A percentile compares a stretch with the other conserved stretches of the same genome.
Conservation (phyloP, 139 green algal genomes). For the Chloropicon primus region DNA sequence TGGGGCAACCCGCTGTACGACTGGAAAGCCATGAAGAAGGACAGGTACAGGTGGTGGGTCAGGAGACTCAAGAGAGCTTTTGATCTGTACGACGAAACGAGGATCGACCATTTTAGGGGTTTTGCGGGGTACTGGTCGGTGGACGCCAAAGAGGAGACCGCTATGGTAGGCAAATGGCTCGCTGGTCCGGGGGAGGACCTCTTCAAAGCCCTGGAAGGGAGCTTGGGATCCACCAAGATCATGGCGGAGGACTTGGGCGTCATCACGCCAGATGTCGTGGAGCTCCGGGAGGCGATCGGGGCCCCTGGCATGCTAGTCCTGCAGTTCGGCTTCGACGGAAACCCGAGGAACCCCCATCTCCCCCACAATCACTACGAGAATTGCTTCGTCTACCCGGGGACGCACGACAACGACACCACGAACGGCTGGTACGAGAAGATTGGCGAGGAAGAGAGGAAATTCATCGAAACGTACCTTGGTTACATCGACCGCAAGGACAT, state of each 20-base stretch:
- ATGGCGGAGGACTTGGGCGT: conserved; percentile 94
- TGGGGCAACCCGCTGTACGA: conserved; percentile 94
- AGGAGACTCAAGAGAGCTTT: conserved; percentile 59
- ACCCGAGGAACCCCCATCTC: conserved; percentile 73
- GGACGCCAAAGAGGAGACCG: conserved; percentile 59
- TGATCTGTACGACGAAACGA: conserved; percentile 86
- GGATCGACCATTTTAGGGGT: conserved; percentile 94
- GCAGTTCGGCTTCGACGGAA: conserved; percentile 72
- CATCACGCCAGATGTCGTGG: conserved; percentile 87
- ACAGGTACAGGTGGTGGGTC: conserved; percentile 77
- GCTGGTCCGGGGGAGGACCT: neutral
- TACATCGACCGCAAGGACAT: conserved; percentile 45
- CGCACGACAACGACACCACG: conserved; percentile 94
- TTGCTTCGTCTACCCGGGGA: conserved; percentile 76
- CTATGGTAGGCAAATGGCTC: conserved; percentile 21
- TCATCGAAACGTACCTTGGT: conserved; percentile 51
- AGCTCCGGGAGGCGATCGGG: conserved; percentile 66
- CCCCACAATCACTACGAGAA: conserved; percentile 94
- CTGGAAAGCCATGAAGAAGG: conserved; percentile 44
- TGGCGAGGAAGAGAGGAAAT: conserved; percentile 30
- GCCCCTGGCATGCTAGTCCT: conserved; percentile 96
- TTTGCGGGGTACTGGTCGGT: conserved; percentile 87
- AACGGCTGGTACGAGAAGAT: conserved; percentile 64
- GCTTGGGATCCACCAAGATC: conserved; percentile 16
- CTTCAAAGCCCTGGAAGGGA: conserved; percentile 30